phyloP scores from a whole-genome alignment of 2,329 filamentous ascomycete genomes.

The Dendrostoma leiphaemia region DNA sequence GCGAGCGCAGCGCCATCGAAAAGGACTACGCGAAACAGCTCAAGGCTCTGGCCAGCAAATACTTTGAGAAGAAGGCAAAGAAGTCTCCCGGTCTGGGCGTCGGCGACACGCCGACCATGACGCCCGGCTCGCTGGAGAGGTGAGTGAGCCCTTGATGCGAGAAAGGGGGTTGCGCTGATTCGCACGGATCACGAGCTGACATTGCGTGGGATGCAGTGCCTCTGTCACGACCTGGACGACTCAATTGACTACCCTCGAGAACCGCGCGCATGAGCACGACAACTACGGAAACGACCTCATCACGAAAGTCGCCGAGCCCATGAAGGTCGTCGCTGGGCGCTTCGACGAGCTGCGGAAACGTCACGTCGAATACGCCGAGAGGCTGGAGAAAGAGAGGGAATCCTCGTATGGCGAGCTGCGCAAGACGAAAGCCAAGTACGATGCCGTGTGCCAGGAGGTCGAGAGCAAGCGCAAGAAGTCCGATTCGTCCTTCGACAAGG shows the following conservation, averaged over 20 bases:
- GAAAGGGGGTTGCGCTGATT: not conserved
- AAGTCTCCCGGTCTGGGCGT: constrained; percentile 87
- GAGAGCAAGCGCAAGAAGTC: constrained; percentile 93
- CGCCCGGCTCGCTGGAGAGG: constrained; percentile 92
- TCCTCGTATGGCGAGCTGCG: constrained; percentile 78
- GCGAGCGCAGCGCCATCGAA: constrained; percentile 89
- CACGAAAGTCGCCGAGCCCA: constrained; percentile 77
- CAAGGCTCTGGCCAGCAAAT: constrained; percentile 85
- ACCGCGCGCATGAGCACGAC: constrained; percentile 85
- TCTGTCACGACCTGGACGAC: constrained; percentile 97
- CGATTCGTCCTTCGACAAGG: constrained; percentile 90
- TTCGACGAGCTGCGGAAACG: constrained; percentile 93
- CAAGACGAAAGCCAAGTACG: constrained; percentile 92
- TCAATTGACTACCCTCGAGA: constrained; percentile 86
- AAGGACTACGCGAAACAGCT: constrained; percentile 95
- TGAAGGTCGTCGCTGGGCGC: constrained; percentile 69
- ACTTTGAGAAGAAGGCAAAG: constrained; percentile 90
- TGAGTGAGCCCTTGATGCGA: constrained; percentile 29
- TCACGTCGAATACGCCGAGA: constrained; percentile 83
- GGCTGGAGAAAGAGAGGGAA: constrained; percentile 87
- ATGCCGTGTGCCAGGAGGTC: constrained; percentile 88
- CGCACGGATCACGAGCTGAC: constrained; percentile 16
- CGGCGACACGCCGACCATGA: constrained; percentile 88
- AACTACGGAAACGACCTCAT: constrained; percentile 77
- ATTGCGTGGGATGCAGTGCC: constrained; percentile 53